Conservation (phyloP, 2,329 filamentous ascomycete genomes). For the Drechslerella stenobrocha region DNA sequence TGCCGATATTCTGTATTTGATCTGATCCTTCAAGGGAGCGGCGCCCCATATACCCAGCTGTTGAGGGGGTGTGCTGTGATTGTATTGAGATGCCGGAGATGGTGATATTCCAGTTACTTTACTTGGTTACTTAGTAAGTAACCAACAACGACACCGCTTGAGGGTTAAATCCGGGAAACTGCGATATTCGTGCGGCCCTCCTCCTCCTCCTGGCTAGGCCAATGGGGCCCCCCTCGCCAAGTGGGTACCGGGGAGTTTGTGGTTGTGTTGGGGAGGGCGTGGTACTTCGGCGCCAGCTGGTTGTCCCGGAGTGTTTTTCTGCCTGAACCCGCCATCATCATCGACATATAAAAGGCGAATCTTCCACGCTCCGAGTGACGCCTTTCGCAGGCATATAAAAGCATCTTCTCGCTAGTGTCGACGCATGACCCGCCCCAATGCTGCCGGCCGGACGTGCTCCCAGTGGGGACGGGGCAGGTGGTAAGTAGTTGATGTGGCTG, state of each 20-base stretch:
- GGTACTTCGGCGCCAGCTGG: conserved; percentile 35
- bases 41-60: no score
- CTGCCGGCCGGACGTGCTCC: conserved; percentile 15
- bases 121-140: no score
- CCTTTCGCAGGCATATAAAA: not conserved
- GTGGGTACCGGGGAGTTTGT: conserved; percentile 46
- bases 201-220: conserved; percentile 23
- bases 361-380: conserved; percentile 6
- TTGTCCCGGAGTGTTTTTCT: conserved; percentile 8
- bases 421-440: not conserved
- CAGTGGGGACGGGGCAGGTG: conserved; percentile 28
- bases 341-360: conserved; percentile 8
- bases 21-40: no score
- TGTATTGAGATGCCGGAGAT: no score
- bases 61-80: no score
- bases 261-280: conserved; percentile 48
- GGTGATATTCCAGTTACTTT: no score
- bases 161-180: no score
- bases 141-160: no score
- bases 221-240: conserved; percentile 21
- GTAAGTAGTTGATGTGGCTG: conserved; percentile 49
- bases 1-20: no score
- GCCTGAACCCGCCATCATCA: conserved; percentile 1
- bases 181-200: not conserved
- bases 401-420: no score